Conservation (phyloP, 2,329 filamentous ascomycete species). For the Pseudogymnoascus sp. region DNA sequence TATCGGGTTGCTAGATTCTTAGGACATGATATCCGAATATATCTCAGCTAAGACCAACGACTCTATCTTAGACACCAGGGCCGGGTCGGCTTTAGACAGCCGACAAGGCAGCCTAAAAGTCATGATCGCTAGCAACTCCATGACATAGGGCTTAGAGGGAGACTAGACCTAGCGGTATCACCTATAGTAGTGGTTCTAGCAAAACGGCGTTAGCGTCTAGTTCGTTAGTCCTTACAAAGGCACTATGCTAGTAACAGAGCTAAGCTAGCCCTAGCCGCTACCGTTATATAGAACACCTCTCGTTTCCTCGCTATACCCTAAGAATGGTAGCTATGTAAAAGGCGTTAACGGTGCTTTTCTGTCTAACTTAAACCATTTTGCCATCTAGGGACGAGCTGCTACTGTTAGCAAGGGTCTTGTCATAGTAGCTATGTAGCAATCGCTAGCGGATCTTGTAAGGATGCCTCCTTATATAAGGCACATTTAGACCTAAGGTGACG, state of each 20-base stretch:
- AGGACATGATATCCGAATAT: neutral
- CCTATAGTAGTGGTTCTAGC: conserved; percentile 31
- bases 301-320: neutral
- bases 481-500: no score
- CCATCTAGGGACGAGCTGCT: conserved; percentile 29
- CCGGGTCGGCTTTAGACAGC: neutral
- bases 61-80: neutral
- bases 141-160: conserved; percentile 32
- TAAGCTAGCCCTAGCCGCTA: conserved; percentile 13
- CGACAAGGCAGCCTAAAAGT: neutral
- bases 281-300: neutral
- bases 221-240: conserved; percentile 33
- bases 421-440: conserved; percentile 24
- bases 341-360: conserved; percentile 22
- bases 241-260: conserved; percentile 20
- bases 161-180: conserved; percentile 37
- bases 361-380: conserved; percentile 28
- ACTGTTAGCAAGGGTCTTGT: conserved; percentile 23
- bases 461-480: no score
- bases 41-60: neutral
- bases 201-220: conserved; percentile 14
- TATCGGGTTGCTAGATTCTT: neutral
- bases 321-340: conserved; percentile 26
- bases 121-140: conserved; percentile 33
- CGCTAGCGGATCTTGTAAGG: conserved; percentile 17